Evolutionary conservation across 139 green algal species (phyloP).

Genomic region (Cymbomonas tetramitiformis): DNA sequence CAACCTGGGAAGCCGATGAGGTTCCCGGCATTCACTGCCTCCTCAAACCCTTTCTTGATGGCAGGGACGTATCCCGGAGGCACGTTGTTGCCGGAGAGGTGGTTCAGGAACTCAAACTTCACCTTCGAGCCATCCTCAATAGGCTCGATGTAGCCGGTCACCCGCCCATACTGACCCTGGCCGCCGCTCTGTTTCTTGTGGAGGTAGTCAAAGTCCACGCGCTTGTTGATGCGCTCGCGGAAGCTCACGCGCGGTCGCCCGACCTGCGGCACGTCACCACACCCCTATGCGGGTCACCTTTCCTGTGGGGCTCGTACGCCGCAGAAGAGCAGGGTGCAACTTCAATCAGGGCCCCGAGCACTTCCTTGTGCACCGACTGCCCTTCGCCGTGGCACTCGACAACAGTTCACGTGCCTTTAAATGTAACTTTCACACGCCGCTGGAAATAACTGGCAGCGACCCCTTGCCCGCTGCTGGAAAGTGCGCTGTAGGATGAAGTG

Average conservation of each 20-base stretch:
- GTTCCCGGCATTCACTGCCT: constrained; percentile 42
- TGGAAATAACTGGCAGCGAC: too few species aligned
- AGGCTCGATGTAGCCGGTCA: constrained; percentile 37
- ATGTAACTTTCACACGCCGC: too few species aligned
- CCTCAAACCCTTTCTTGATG: constrained; percentile 64
- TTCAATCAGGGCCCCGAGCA: too few species aligned
- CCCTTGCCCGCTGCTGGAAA: too few species aligned
- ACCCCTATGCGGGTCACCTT: constrained; percentile 21
- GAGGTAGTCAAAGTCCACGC: constrained; percentile 83
- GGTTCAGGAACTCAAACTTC: constrained; percentile 40
- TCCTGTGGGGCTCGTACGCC: too few species aligned
- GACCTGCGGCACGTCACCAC: constrained; percentile 57
- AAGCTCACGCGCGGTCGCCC: constrained; percentile 89
- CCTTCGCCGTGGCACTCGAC: too few species aligned
- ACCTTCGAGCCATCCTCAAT: constrained; percentile 17
- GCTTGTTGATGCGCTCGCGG: constrained; percentile 71
- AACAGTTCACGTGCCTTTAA: too few species aligned
- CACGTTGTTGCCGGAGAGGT: constrained; percentile 34
- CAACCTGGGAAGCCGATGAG: constrained; percentile 33
- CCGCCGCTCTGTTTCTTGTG: constrained; percentile 96
- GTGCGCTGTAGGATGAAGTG: too few species aligned
- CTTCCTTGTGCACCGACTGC: too few species aligned
- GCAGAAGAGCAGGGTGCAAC: too few species aligned
- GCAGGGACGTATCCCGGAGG: constrained; percentile 30
- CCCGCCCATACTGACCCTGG: constrained; percentile 31